Evolutionary conservation across 2,329 filamentous ascomycete genomes (phyloP), one percentile per base, ranked within the genome.

Genomic region (Fusarium ambrosium): DNA sequence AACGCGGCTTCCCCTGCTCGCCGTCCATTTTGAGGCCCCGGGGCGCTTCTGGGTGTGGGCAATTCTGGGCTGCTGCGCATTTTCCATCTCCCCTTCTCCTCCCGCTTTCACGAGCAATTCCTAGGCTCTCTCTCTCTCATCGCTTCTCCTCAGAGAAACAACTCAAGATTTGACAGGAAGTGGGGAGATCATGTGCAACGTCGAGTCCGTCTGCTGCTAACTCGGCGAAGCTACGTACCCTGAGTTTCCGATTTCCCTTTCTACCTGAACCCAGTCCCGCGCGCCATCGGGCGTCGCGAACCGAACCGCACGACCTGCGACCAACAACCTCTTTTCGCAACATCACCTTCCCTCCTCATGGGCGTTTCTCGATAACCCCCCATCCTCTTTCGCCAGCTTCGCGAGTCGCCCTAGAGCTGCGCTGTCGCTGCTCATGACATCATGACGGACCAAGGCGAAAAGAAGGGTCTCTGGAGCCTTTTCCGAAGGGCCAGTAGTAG

Each of bases 381-480:
- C 64, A 14, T 16, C 13, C 48, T 61, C 51, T 56, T 56, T 63
- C 36, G 34, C 51, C 48, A 58, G 48, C 41, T 68, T 64, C 29
- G 56, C 69, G 66, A 45, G 66, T 75, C 73, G 64, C 68, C n/a
- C 56, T 41, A 60, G 58, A 72, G 64, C 73, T 63, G 48, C 53
- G 69, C 67, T 62, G 53, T 62, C 56, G 60, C 68, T 55, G 58
- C 68, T 55, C 32, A 79, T 76, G 75, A 70, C 73, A 79, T 75
- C 73, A 83, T 82, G 82, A 79, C 82, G 62, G 81, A 82, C 62
- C 78, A 79, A 62, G 74, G 74, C 56, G 79, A 80, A 45, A 79
- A 86, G 81, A 86, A 84, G 75, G 82, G 85, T 59, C 86, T 89
- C 70, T 87, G 85, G 85, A 82, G 84, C 69, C 81, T 91, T 65